Conservation (phyloP, 2,329 filamentous ascomycete species). For the Aspergillus tamarii region DNA sequence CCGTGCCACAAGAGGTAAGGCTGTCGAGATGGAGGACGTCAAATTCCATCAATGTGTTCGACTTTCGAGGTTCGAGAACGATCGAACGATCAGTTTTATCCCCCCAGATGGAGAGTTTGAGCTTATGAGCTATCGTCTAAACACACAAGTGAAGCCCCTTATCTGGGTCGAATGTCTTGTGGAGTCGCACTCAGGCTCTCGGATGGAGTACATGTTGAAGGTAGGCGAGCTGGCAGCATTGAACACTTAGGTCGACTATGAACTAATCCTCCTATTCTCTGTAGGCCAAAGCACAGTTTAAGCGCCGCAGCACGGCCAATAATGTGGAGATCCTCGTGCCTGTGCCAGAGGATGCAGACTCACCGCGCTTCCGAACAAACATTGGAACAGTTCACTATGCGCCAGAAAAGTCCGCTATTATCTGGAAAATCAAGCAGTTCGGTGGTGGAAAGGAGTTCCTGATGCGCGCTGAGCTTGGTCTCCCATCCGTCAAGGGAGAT, state of each 20-base stretch:
- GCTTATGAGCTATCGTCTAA: constrained; percentile 97
- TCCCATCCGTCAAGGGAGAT: constrained; percentile 91
- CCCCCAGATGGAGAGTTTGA: constrained; percentile 98
- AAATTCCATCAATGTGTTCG: constrained; percentile 99
- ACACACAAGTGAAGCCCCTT: constrained; percentile 96
- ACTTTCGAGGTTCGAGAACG: constrained; percentile 94
- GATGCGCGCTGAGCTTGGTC: constrained; percentile 93
- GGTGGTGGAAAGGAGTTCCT: constrained; percentile 97
- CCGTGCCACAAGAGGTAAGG: constrained; percentile 88
- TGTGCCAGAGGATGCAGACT: constrained; percentile 95
- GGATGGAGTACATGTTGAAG: constrained; percentile 99
- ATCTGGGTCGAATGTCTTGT: constrained; percentile 99
- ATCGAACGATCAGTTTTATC: constrained; percentile 98
- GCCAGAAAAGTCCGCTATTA: constrained; percentile 93
- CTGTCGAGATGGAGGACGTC: constrained; percentile 99
- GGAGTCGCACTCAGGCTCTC: constrained; percentile 89
- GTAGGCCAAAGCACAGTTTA: constrained; percentile 91
- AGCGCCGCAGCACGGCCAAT: constrained; percentile 94
- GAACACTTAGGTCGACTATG: neutral
- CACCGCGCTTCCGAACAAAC: constrained; percentile 93
- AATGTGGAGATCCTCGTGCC: constrained; percentile 98
- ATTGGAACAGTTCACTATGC: constrained; percentile 97
- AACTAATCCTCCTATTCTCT: neutral
- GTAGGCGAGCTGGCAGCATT: constrained; percentile 37
- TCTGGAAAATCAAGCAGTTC: constrained; percentile 99